Base-by-base conservation (phyloP, 352 stramenopile genomes). In the Globisporangium takayamanum region DNA sequence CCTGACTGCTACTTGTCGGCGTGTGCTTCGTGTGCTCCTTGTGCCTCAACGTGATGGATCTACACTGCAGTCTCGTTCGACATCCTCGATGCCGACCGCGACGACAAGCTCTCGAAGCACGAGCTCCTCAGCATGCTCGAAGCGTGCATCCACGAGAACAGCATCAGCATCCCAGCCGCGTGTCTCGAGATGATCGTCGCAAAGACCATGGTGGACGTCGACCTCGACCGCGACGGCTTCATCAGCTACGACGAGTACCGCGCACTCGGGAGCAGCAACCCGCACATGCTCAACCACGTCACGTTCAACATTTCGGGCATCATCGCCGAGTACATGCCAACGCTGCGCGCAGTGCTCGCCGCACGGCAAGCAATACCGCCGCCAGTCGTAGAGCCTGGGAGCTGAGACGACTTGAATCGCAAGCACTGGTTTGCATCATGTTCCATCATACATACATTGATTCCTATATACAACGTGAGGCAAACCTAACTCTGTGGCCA, bases 261-360 rank as follows among this genome's bases (percentile, higher is more conserved):
- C 10, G 63, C 75, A 48, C 70, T 92, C 53, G 82, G 68, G 5
- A 69, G 74, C 42, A 67, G 67, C 52, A 89, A 84, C 54, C 72
- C 84, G 57, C 74, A 87, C 54, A 92, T 88, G 80, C 71, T 90
- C 54, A 87, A 84, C 63, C 83, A 90, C 64, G 71, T 92, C 46
- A 89, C 80, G 37, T 84, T 92, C 72, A 92, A 90, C 64, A 75
- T 92, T 33, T 87, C 80, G 39, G 74, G 62, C 44, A 79, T 91
- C 59, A 84, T 88, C 59, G 67, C 69, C 54, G 80, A 89, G 60
- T 90, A 87, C 67, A 87, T 90, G 78, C 78, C 78, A 11, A 71
- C 78, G 44, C 68, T 90, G 49, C 76, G 76, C 53, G 69, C 76
- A n/a, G 62, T 86, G 42, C 30, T 73, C 20, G 69, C 78, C 3